phyloP scores from a whole-genome alignment of 352 stramenopile genomes.

The Phytophthora capsici region DNA sequence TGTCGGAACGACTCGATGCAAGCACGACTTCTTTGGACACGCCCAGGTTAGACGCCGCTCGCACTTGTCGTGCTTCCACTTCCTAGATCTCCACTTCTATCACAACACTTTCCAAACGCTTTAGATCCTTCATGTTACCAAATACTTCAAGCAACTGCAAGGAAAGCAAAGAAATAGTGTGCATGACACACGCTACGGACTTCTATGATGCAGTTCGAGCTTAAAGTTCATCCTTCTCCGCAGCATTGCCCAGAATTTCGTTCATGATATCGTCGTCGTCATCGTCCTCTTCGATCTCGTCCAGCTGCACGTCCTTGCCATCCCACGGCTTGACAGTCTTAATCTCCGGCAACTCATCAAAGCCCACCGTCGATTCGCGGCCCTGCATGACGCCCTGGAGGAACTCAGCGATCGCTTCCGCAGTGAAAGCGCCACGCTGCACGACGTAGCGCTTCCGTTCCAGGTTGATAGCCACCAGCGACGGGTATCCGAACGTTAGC shows the following conservation, averaged over 20 bases:
- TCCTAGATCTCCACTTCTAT: too few species aligned
- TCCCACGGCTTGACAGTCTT: conserved; percentile 80
- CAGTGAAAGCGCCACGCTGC: conserved; percentile 76
- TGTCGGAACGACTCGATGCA: too few species aligned
- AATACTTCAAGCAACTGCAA: conserved; percentile 22
- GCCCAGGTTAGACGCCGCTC: too few species aligned
- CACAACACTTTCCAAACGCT: too few species aligned
- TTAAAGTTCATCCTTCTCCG: conserved; percentile 85
- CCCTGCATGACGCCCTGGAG: conserved; percentile 77
- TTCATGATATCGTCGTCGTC: conserved; percentile 89
- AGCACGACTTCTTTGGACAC: too few species aligned
- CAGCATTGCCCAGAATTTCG: conserved; percentile 73
- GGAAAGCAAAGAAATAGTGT: conserved; percentile 16
- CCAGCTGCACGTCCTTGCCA: conserved; percentile 78
- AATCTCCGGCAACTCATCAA: conserved; percentile 66
- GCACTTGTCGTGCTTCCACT: too few species aligned
- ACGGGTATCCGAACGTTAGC: conserved; percentile 92
- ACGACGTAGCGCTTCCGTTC: conserved; percentile 87
- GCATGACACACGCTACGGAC: conserved; percentile 13
- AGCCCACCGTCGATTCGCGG: conserved; percentile 66
- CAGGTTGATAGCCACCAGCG: conserved; percentile 89
- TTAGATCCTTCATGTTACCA: too few species aligned
- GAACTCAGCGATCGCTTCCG: conserved; percentile 75
- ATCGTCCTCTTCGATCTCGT: conserved; percentile 81
- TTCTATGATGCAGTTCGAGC: conserved; percentile 18